Percentiles rank a stretch among this genome's conserved stretches.
Conservation (phyloP, 2,329 filamentous ascomycete species). For the Colletotrichum lini region DNA sequence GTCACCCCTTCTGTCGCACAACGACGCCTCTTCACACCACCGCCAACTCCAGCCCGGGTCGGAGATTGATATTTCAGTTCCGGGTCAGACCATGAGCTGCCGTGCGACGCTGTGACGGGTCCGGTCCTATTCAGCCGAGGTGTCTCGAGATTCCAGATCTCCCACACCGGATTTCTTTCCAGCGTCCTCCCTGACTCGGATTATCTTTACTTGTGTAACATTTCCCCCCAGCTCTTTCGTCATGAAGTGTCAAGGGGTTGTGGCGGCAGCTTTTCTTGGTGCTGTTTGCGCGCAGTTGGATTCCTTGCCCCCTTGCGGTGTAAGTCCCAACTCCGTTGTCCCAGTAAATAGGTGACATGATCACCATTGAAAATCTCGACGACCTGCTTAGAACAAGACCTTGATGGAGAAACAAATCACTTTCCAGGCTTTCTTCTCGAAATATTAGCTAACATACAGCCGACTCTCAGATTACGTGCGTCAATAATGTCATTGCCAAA, state of each 20-base stretch:
- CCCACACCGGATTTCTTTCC: background rate
- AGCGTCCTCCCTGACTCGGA: background rate
- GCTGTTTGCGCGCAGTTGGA: constrained; percentile 33
- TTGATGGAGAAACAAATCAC: background rate
- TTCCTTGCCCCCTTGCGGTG: constrained; percentile 39
- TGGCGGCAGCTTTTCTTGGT: constrained; percentile 9
- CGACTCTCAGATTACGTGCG: constrained; percentile 24
- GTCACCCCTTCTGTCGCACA: background rate
- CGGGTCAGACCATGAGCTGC: constrained; percentile 33
- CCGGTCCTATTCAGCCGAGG: constrained; percentile 18
- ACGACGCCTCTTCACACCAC: background rate
- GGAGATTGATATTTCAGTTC: constrained; percentile 8
- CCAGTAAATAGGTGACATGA: background rate
- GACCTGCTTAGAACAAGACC: background rate
- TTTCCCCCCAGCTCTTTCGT: background rate
- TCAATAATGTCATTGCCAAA: constrained; percentile 41
- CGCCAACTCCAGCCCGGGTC: background rate
- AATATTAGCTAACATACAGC: background rate
- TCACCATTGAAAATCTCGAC: background rate
- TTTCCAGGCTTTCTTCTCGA: background rate
- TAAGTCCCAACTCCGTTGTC: constrained; percentile 21
- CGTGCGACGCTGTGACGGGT: constrained; percentile 34
- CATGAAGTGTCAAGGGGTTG: constrained; percentile 23
- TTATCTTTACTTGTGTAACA: background rate
- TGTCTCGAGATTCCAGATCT: constrained; percentile 4